Percentiles rank a stretch among this genome's conserved stretches.
Evolutionary conservation across 139 green algal species (phyloP).

Genomic region (Zygnema circumcarinatum): DNA sequence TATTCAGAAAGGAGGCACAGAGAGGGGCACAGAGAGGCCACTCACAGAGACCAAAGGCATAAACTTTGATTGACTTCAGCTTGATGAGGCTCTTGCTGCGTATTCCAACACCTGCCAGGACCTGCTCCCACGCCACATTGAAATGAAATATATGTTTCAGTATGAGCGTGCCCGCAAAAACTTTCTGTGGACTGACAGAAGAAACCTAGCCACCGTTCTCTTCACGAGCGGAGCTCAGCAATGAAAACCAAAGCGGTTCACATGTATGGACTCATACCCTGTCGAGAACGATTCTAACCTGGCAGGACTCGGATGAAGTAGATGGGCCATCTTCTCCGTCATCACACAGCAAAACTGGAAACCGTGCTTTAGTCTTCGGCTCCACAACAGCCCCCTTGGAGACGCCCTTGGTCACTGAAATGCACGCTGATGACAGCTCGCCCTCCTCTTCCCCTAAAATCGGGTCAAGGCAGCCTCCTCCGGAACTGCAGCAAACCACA

Average conservation of each 20-base stretch:
- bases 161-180: too few relatives aligned
- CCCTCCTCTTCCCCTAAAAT: background rate
- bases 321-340: background rate
- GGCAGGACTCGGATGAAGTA: background rate
- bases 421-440: slow-evolving; percentile 9
- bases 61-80: slow-evolving; percentile 52
- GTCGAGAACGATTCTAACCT: too few relatives aligned
- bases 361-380: slow-evolving; percentile 24
- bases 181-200: too few relatives aligned
- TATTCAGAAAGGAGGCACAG: too few relatives aligned
- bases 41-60: slow-evolving; percentile 53
- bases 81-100: slow-evolving; percentile 33
- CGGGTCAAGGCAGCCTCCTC: background rate
- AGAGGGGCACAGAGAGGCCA: too few relatives aligned
- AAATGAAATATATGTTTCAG: too few relatives aligned
- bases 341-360: slow-evolving; percentile 13
- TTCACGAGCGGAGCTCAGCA: too few relatives aligned
- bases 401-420: background rate
- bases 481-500: background rate
- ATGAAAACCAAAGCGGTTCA: too few relatives aligned
- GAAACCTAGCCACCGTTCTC: too few relatives aligned
- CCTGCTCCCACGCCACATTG: slow-evolving; percentile 15
- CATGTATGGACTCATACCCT: too few relatives aligned
- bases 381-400: slow-evolving; percentile 18
- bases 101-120: slow-evolving; percentile 46